Evolutionary conservation across 495 filamentous ascomycete species (phyloP), one percentile per base, ranked within the genome.

Genomic region (Penicillium goetzii): DNA sequence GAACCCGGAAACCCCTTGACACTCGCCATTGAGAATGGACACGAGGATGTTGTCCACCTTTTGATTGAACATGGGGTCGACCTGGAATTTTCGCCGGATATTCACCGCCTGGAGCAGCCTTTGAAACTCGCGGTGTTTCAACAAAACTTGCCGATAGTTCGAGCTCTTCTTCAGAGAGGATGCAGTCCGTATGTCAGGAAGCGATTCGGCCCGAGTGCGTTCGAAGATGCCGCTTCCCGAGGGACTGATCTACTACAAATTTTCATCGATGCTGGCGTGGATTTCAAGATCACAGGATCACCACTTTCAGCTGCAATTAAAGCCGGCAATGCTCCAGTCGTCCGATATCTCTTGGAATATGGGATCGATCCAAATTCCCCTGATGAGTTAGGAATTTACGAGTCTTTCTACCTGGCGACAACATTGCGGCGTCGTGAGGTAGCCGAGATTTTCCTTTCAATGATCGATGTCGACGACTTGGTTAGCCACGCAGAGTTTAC

Each of bases 21-120:
- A n/a, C 21, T 26, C 14, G 55, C 55, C 11, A 38, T 40, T 7
- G 12, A 26, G 17, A 40, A 43, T 30, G 55, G 55, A 10, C 55
- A 57, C 12, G 26, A 26, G 6, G 55, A 40, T 0, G 23, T 57
- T 17, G 55, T 43, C 23, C 17, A 40, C 23, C 21, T 57, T 1
- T 25, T 57, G 21, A 38, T 40, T 36, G 25, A 43, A n/a, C 36
- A 32, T 30, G 55, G 55, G 2, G 55, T 57, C 11, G 21, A 57
- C 17, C 23, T 57, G 12, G 55, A 57, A 17, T 57, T 43, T n/a
- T 0, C 17, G 12, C 8, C 21, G 15, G 36, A 45, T 5, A 25
- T 43, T 17, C 9, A 1, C 1, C 9, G 8, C 6, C 2, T 30
- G 15, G 23, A 28, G 7, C 54, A 57, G 25, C 55, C 55, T 30